These are phyloP conservation scores for Trichosporon coremiiforme DNA, from an alignment of 1,284 basidiomycete species.

Conservation along the genomic window DNA sequence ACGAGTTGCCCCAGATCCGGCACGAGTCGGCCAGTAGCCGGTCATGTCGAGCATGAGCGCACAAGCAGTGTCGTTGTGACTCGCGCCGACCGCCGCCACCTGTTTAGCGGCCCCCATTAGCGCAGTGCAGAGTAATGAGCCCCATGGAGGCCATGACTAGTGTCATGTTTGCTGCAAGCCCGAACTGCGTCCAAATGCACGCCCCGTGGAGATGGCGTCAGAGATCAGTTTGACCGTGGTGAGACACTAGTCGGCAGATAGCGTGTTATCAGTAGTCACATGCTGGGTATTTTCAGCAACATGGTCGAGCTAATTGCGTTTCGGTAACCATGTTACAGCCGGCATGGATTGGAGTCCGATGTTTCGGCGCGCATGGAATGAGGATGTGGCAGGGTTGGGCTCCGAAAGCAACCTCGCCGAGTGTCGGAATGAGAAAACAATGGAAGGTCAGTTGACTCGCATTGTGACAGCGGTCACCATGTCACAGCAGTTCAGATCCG, in stretches of 20 bases:
- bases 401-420: no score
- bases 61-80: neutral
- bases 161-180: no score
- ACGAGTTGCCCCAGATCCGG: neutral
- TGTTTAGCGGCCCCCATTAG: neutral
- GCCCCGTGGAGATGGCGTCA: no score
- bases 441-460: neutral
- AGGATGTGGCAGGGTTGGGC: neutral
- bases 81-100: no score
- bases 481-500: no score
- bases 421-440: neutral
- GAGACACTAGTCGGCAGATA: neutral
- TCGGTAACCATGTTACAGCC: neutral
- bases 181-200: no score
- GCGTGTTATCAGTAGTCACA: neutral
- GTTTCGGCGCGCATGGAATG: neutral
- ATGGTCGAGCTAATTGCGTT: neutral
- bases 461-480: neutral
- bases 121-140: neutral
- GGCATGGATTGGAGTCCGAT: neutral
- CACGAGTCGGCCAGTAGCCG: neutral
- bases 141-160: neutral
- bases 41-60: neutral
- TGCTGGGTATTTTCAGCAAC: no score
- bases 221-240: no score